Evolutionary conservation across 768 basidiomycete species (phyloP).

Genomic region (Mycena vitilis): DNA sequence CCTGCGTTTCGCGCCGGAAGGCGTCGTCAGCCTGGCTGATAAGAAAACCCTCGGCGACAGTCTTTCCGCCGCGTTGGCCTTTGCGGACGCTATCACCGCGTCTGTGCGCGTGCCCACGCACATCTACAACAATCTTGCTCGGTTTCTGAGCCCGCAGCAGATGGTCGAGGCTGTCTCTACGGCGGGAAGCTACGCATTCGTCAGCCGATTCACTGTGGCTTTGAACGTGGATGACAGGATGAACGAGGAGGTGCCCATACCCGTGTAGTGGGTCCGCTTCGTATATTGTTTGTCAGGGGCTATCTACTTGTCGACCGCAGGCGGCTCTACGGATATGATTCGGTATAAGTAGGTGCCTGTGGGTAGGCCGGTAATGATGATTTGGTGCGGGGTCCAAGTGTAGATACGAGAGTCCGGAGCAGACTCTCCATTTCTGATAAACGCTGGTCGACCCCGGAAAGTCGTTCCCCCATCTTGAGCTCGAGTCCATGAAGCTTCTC

Average conservation of each 20-base stretch:
- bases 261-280: conserved; percentile 17
- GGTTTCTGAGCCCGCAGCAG: conserved; percentile 42
- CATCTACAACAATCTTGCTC: conserved; percentile 39
- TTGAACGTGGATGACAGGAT: conserved; percentile 45
- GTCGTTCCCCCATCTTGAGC: conserved; percentile 32
- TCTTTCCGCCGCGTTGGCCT: conserved; percentile 42
- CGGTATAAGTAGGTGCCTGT: conserved; percentile 1
- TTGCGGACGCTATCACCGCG: conserved; percentile 45
- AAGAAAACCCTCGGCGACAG: conserved; percentile 39
- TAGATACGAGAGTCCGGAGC: conserved; percentile 24
- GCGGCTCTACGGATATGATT: conserved; percentile 5
- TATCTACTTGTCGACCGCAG: too few relatives aligned
- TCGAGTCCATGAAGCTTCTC: conserved; percentile 24
- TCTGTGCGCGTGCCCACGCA: conserved; percentile 40
- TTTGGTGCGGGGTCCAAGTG: conserved; percentile 18
- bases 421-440: conserved; percentile 37
- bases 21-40: conserved; percentile 24
- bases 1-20: conserved; percentile 40
- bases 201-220: conserved; percentile 44
- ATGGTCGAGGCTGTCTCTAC: conserved; percentile 45
- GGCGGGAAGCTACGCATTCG: conserved; percentile 45
- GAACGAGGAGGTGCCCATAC: conserved; percentile 42
- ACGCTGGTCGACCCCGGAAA: conserved; percentile 34
- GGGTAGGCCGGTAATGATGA: not conserved
- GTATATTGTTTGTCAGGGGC: not conserved